Conservation (phyloP, 352 stramenopile genomes). For the Pythium grandisporangium region DNA sequence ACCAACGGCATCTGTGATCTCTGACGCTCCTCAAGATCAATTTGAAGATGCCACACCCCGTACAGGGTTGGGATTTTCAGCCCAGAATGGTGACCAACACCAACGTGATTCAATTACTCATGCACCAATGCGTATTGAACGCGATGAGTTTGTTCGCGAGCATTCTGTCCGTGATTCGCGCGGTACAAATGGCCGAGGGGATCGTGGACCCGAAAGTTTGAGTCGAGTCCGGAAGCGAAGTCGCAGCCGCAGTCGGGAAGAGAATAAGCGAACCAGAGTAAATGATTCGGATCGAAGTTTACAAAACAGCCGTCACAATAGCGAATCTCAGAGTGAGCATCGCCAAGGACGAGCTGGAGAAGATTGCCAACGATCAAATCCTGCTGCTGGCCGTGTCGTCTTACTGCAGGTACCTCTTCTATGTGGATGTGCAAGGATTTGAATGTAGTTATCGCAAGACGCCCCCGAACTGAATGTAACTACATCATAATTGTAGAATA, state of each 20-base stretch:
- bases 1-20: neutral
- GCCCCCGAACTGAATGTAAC: too few species aligned
- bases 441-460: too few species aligned
- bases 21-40: conserved; percentile 12
- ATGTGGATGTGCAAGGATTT: too few species aligned
- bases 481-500: conserved; percentile 86
- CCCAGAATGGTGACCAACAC: neutral
- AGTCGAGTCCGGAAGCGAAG: too few species aligned
- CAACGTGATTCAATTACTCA: too few species aligned
- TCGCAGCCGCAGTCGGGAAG: conserved; percentile 8
- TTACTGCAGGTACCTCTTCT: conserved; percentile 30
- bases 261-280: neutral
- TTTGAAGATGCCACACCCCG: conserved; percentile 43
- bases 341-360: too few species aligned
- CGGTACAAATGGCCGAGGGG: neutral
- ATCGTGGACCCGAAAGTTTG: too few species aligned
- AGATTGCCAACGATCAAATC: too few species aligned
- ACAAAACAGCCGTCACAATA: too few species aligned
- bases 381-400: conserved; percentile 21
- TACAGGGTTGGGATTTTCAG: conserved; percentile 14
- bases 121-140: neutral
- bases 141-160: conserved; percentile 18
- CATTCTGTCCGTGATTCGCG: neutral
- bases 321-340: too few species aligned
- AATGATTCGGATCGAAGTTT: too few species aligned